Base-by-base conservation (phyloP, 139 green algal genomes). In the Mesotaenium endlicherianum region DNA sequence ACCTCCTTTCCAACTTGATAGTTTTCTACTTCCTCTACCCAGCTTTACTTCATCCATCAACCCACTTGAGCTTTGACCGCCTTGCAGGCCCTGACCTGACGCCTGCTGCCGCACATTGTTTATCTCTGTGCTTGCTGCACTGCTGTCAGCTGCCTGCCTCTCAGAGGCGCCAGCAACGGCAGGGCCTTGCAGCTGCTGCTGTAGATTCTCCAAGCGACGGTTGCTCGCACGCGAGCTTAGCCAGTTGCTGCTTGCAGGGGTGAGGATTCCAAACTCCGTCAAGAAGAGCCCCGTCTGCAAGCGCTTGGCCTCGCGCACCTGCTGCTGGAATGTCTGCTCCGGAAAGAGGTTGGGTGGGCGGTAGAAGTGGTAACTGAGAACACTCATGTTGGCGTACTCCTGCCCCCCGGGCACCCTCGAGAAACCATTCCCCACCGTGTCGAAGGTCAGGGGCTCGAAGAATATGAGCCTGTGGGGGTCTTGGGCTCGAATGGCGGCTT, bases 211-310 rank as follows among this genome's bases (percentile, higher is more conserved):
- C 26, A 64, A 64, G 20, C 26, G 20, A 34, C 26, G 20, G 60
- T 72, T 38, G 8, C 6, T 72, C 43, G 8, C 8, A n/a, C n/a
- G n/a, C n/a, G n/a, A n/a, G n/a, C n/a, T n/a, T n/a, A n/a, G n/a
- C n/a, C n/a, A n/a, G n/a, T n/a, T n/a, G 43, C 60, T 72, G 36
- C 8, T 6, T 6, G 60, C 8, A 8, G 20, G 45, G 53, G n/a
- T 50, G 16, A 43, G 75, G 41, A 82, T 72, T 11, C 77, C 60
- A 75, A 83, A 83, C 55, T 83, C 77, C 11, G 77, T 83, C 30
- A 83, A 36, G 39, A 83, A 70, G 34, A 30, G 6, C 2, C 55
- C 55, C 1, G 30, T 43, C 34, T 31, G 20, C 55, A 76, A 30
- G 11, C 55, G 39, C 34, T 55, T 76, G 5, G 30, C 40, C 45